Evolutionary conservation across 108 stramenopile genomes (phyloP).

Genomic region (Aurantiochytrium sp.): DNA sequence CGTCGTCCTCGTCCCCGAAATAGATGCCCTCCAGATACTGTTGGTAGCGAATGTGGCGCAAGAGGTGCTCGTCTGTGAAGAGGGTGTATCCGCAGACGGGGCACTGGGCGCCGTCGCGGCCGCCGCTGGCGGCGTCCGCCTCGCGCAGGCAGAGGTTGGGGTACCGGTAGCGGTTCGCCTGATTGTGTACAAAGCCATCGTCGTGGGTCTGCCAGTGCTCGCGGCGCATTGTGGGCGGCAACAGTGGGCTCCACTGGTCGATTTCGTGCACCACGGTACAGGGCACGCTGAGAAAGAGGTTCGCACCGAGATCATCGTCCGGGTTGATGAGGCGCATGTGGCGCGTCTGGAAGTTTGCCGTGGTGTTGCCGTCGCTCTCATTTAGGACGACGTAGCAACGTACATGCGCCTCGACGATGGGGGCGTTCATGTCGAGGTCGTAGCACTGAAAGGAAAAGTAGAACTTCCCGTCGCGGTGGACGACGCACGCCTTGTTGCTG

Average conservation of each 20-base stretch:
- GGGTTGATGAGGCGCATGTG: conserved; percentile 39
- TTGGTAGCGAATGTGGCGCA: background rate
- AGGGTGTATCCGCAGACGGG: background rate
- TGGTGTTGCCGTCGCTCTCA: background rate
- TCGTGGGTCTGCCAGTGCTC: background rate
- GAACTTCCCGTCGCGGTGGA: conserved; percentile 31
- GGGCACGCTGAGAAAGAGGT: conserved; percentile 31
- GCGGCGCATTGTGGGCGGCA: conserved; percentile 30
- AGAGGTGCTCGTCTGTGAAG: background rate
- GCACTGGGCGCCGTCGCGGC: background rate
- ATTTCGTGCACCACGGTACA: conserved; percentile 39
- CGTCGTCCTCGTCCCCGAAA: background rate
- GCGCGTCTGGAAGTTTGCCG: conserved; percentile 28
- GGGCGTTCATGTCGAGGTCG: conserved; percentile 65
- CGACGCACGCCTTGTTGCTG: conserved; percentile 63
- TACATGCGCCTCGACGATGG: conserved; percentile 77
- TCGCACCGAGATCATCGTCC: conserved; percentile 38
- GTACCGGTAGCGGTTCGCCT: background rate
- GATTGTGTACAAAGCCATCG: background rate
- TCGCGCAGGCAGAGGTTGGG: background rate
- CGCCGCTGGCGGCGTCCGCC: background rate
- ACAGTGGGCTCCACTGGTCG: conserved; percentile 30
- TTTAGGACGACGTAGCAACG: conserved; percentile 64
- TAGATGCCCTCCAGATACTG: background rate
- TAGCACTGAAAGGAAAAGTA: conserved; percentile 53